Evolutionary conservation across 1,284 basidiomycete genomes (phyloP).

Genomic region (Chondrostereum purpureum): DNA sequence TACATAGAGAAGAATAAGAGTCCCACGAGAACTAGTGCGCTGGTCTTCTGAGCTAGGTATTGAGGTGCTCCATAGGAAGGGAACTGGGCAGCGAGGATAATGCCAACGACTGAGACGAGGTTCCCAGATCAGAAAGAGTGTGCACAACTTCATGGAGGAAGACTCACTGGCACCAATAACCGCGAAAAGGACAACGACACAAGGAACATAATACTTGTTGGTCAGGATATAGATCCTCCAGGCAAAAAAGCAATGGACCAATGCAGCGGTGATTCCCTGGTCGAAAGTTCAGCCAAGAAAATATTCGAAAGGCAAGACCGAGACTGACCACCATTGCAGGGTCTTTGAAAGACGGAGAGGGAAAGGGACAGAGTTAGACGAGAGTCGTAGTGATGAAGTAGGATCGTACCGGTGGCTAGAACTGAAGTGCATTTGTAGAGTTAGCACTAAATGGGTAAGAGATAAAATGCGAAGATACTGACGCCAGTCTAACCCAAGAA

Average conservation of each 20-base stretch:
- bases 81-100: neutral
- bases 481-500: neutral
- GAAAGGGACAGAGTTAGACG: too few relatives aligned
- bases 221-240: conserved; percentile 42
- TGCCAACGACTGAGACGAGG: neutral
- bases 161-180: conserved; percentile 16
- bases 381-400: too few relatives aligned
- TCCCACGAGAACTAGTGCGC: neutral
- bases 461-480: neutral
- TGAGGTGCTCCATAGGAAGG: neutral
- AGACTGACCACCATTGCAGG: neutral
- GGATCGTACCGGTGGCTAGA: too few relatives aligned
- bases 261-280: conserved; percentile 40
- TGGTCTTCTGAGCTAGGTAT: neutral
- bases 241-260: conserved; percentile 47
- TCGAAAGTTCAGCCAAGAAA: too few relatives aligned
- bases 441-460: neutral
- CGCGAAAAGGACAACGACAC: conserved; percentile 30
- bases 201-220: conserved; percentile 30
- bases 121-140: too few relatives aligned
- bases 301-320: too few relatives aligned
- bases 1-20: neutral
- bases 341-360: too few relatives aligned
- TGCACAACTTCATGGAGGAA: too few relatives aligned
- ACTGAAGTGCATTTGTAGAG: neutral